Evolutionary conservation across 768 basidiomycete genomes (phyloP), one percentile per base, ranked within the genome.

Genomic region (Naganishia antarctica): DNA sequence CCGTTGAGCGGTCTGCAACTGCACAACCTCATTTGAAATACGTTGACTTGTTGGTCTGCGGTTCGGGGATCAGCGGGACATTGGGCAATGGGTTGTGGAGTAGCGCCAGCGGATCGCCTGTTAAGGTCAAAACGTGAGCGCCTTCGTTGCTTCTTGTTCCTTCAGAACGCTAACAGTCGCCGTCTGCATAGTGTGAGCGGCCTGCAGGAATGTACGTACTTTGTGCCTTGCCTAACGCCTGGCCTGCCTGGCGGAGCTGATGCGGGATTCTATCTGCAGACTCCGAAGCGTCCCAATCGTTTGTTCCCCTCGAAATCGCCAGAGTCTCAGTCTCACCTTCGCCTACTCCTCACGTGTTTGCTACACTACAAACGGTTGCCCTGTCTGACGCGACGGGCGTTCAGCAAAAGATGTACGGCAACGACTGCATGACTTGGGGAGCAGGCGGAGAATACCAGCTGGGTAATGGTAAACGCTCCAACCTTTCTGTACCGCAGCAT

Each of bases 11-110:
- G 32, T 61, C 72, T 59, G 58, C 79, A 4, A 76, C 76, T 43
- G 75, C 71, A 28, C 78, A 78, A 37, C 49, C 49, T 4, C 49
- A 40, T 23, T 25, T 44, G 50, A 51, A 43, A 13, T 72, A 63
- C 48, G 72, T 85, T 15, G 84, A 86, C 66, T 68, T 91, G 2
- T 81, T 92, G 29, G 84, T 87, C 65, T 87, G 86, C 70, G 90
- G 91, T 2, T 89, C 89, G 72, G 91, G 91, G 1, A 86, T 89
- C 72, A 87, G 83, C 76, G 90, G 91, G 18, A 70, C 72, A 6
- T 51, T 78, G 41, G 79, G 79, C 0, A 78, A 82, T 66, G 82
- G 80, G 0, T 69, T 79, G 18, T 90, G 83, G 79, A 88, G 83
- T 70, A 89, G 83, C 63, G 85, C 85, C 0, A 88, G 88, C 70